A percentile compares a stretch with the other conserved stretches of the same genome.
These are phyloP conservation scores for Cercospora berteroae DNA, from an alignment of 2,329 filamentous ascomycete species.

Conservation along the genomic window DNA sequence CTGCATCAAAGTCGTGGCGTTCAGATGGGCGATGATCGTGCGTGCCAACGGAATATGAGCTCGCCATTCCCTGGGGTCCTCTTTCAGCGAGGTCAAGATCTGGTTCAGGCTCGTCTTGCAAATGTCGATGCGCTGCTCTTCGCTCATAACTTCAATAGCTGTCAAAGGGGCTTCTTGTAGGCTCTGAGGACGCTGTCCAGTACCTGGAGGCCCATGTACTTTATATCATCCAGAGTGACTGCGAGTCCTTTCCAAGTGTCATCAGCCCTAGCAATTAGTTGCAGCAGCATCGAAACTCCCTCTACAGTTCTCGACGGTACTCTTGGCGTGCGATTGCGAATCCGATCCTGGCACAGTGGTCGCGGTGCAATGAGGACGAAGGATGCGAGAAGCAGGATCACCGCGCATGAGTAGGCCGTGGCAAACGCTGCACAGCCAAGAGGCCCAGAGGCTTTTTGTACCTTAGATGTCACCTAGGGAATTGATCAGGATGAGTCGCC, in stretches of 20 bases:
- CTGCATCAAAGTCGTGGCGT: slow-evolving; percentile 42
- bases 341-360: not conserved
- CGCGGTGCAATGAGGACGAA: not conserved
- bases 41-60: slow-evolving; percentile 37
- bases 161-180: not conserved
- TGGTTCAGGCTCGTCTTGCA: slow-evolving; percentile 36
- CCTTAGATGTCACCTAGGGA: not conserved
- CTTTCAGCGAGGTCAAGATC: slow-evolving; percentile 38
- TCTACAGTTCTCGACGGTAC: not conserved
- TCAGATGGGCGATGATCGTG: slow-evolving; percentile 42
- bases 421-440: slow-evolving; percentile 1
- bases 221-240: not conserved
- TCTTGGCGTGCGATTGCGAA: not conserved
- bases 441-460: not conserved
- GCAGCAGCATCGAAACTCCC: not conserved
- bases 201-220: not conserved
- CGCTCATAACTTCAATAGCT: slow-evolving; percentile 24
- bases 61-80: slow-evolving; percentile 32
- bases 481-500: not conserved
- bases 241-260: not conserved
- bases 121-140: slow-evolving; percentile 33
- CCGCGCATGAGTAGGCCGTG: not conserved
- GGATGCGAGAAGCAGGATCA: not conserved
- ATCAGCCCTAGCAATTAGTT: not conserved
- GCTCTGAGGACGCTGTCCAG: not conserved